These are phyloP conservation scores for Penicillium ucsense DNA, from an alignment of 495 filamentous ascomycete species.

Conservation along the genomic window DNA sequence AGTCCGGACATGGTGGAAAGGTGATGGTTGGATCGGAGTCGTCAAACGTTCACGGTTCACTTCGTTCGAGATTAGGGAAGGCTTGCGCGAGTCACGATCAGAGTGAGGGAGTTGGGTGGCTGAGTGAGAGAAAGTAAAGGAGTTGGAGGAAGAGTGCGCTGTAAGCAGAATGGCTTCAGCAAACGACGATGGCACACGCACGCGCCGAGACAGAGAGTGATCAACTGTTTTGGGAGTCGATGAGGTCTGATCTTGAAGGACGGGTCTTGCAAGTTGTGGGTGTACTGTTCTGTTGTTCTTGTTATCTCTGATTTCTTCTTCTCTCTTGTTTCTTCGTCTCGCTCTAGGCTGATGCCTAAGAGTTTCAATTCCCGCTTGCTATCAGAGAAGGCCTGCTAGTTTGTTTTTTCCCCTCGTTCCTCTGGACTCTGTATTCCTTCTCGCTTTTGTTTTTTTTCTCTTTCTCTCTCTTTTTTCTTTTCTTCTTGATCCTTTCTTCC, in stretches of 20 bases:
- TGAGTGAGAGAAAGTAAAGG: background rate
- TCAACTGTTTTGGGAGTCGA: too few relatives aligned
- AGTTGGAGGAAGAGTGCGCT: background rate
- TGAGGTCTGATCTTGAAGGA: too few relatives aligned
- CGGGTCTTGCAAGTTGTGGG: too few relatives aligned
- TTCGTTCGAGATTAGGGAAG: background rate
- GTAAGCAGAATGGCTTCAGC: background rate
- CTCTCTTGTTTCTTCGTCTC: background rate
- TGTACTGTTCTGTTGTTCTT: background rate
- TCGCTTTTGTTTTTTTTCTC: constrained; percentile 10
- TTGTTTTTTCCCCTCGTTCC: constrained; percentile 5
- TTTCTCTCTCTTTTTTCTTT: constrained; percentile 12
- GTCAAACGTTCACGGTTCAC: background rate
- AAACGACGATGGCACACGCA: too few relatives aligned
- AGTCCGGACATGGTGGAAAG: constrained; percentile 57
- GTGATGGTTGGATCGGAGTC: background rate
- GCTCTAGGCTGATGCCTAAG: background rate
- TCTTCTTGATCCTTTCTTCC: constrained; percentile 8
- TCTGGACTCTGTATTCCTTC: constrained; percentile 6
- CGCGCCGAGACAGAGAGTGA: too few relatives aligned
- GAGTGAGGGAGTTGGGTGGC: constrained; percentile 3
- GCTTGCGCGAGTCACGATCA: too few relatives aligned
- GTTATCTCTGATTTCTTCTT: background rate
- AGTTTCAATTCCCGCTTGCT: too few relatives aligned
- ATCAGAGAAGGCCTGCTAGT: background rate